phyloP scores from a whole-genome alignment of 202 grass and related monocot genomes.

The Schoenoplectus tabernaemontani region DNA sequence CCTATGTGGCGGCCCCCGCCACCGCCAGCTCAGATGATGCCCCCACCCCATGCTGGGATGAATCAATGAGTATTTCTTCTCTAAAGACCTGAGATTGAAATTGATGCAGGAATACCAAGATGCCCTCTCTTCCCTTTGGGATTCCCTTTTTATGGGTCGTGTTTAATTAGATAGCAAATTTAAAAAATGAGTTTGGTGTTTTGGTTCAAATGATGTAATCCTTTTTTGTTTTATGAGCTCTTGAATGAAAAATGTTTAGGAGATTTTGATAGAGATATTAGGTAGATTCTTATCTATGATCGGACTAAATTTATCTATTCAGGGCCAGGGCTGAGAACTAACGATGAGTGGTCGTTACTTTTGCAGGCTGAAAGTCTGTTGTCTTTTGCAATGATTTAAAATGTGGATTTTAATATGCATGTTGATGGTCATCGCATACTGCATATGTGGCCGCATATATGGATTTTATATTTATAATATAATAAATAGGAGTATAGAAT shows the following conservation, averaged over 20 bases:
- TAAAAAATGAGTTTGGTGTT: not conserved
- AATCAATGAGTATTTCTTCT: constrained; percentile 10
- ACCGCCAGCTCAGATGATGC: constrained; percentile 46
- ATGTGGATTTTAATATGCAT: too few species aligned
- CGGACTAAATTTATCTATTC: not conserved
- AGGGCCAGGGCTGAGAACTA: too few species aligned
- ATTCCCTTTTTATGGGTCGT: not conserved
- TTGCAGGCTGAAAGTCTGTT: not conserved
- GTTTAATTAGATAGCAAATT: not conserved
- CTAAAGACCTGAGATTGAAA: not conserved
- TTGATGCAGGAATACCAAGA: not conserved
- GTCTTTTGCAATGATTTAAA: too few species aligned
- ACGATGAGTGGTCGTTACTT: not conserved
- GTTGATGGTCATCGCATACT: too few species aligned
- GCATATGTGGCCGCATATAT: too few species aligned
- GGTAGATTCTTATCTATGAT: not conserved
- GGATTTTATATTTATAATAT: too few species aligned
- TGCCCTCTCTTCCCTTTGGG: not conserved
- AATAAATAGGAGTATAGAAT: too few species aligned
- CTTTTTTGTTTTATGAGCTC: constrained; percentile 1
- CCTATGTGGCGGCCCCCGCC: constrained; percentile 57
- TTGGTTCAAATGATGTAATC: constrained; percentile 3
- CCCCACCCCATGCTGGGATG: constrained; percentile 39
- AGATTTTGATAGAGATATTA: constrained; percentile 5
- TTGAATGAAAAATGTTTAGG: not conserved